Conservation (phyloP, 176 grass and related monocot species). For the Pharus latifolius region DNA sequence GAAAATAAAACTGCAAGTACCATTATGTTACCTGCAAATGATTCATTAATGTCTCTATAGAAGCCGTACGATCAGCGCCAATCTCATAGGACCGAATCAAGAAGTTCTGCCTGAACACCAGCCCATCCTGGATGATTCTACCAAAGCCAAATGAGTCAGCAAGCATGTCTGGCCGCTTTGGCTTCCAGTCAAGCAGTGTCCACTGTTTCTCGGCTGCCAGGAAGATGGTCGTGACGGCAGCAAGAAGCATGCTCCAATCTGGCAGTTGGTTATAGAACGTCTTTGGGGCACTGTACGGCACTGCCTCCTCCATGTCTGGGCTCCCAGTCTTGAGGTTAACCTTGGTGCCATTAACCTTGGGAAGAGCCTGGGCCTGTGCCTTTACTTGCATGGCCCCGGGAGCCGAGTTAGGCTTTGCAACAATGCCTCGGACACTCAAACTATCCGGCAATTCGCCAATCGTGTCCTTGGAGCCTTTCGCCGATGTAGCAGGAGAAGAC, state of each 20-base stretch:
- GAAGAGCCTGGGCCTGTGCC: conserved; percentile 59
- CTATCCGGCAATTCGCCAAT: conserved; percentile 43
- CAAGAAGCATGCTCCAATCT: conserved; percentile 97
- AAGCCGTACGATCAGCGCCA: conserved; percentile 90
- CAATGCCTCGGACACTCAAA: conserved; percentile 52
- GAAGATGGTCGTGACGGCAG: conserved; percentile 91
- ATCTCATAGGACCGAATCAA: conserved; percentile 96
- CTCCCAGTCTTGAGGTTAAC: conserved; percentile 34
- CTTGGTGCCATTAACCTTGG: conserved; percentile 80
- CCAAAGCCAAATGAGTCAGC: conserved; percentile 80
- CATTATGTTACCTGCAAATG: conserved; percentile 76
- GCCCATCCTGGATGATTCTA: conserved; percentile 77
- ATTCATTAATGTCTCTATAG: conserved; percentile 98
- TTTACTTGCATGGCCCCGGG: conserved; percentile 56
- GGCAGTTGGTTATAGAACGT: conserved; percentile 94
- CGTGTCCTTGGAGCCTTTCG: conserved; percentile 41
- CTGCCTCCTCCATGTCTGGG: conserved; percentile 19
- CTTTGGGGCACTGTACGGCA: conserved; percentile 39
- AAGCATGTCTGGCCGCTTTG: conserved; percentile 92
- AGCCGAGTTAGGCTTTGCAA: conserved; percentile 42
- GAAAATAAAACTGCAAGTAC: neutral
- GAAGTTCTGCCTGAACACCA: conserved; percentile 93
- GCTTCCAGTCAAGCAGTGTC: conserved; percentile 93
- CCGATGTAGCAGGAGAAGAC: conserved; percentile 4
- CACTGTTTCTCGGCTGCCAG: conserved; percentile 95